These are phyloP conservation scores for Lasiodiplodia hormozganensis DNA, from an alignment of 2,329 filamentous ascomycete species.

Conservation along the genomic window DNA sequence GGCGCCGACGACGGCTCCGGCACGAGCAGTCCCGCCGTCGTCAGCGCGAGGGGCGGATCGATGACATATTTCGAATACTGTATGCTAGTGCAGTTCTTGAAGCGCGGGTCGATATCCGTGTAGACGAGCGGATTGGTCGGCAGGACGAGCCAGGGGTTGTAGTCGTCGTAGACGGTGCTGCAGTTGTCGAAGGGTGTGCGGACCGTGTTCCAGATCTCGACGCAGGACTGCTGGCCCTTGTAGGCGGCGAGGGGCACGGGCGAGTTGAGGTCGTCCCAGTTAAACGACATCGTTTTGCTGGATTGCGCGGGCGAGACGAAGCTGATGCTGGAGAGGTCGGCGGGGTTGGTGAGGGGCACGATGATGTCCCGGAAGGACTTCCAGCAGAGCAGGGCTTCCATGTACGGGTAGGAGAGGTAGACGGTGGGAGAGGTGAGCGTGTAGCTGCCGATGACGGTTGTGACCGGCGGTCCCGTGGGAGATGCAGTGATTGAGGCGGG, in stretches of 20 bases:
- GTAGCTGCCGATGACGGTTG: neutral
- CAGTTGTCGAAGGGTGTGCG: neutral
- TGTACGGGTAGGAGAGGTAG: neutral
- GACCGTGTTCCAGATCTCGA: neutral
- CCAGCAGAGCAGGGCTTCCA: neutral
- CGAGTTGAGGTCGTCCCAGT: conserved; percentile 12
- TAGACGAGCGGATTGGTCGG: conserved; percentile 1
- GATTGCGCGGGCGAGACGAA: neutral
- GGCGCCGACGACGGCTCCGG: neutral
- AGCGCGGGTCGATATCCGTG: conserved; percentile 1
- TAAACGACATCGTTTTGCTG: neutral
- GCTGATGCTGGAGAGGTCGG: conserved; percentile 11
- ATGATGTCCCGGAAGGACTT: neutral
- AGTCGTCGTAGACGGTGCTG: conserved; percentile 23
- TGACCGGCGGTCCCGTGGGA: neutral
- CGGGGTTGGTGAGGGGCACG: neutral
- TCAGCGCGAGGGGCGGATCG: conserved; percentile 12
- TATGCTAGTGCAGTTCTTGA: conserved; percentile 3
- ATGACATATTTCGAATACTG: neutral
- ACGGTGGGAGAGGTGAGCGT: conserved; percentile 16
- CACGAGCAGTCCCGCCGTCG: neutral
- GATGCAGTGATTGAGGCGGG: neutral
- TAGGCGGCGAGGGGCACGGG: conserved; percentile 11
- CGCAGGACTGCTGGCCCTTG: neutral
- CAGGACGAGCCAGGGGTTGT: conserved; percentile 6